Percentiles rank a stretch among this genome's conserved stretches.
Conservation (phyloP, 352 stramenopile species). For the Nothophytophthora sp. region DNA sequence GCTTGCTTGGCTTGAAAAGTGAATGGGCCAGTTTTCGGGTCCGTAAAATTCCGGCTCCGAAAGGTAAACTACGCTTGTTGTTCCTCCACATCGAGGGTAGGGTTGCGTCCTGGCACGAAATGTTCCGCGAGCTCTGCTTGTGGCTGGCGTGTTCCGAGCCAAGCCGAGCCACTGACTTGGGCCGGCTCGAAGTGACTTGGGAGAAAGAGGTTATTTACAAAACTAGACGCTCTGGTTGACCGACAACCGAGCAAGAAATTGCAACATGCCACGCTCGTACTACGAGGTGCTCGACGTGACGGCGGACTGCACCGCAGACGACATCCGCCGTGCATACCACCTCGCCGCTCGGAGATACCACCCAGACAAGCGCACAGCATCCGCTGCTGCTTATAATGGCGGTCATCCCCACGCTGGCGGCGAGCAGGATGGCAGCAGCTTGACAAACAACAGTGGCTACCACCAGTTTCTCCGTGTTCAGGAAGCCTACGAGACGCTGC, state of each 20-base stretch:
- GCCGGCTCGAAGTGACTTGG: no score
- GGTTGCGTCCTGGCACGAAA: no score
- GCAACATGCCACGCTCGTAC: constrained; percentile 33
- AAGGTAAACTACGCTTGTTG: no score
- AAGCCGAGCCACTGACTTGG: constrained; percentile 3
- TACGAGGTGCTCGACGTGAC: constrained; percentile 63
- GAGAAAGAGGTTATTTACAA: no score
- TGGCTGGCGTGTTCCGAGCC: constrained; percentile 12
- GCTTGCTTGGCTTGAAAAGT: no score
- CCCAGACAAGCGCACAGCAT: constrained; percentile 53
- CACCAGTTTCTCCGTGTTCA: constrained; percentile 58
- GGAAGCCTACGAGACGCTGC: constrained; percentile 70
- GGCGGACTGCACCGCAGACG: constrained; percentile 43
- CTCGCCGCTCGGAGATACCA: constrained; percentile 55
- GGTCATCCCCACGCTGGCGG: neutral
- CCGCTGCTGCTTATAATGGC: neutral
- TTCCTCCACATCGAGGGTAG: no score
- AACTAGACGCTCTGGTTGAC: neutral
- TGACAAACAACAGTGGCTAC: constrained; percentile 17
- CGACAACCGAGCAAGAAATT: no score
- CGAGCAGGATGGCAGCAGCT: neutral
- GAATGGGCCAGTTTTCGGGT: no score
- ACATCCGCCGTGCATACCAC: constrained; percentile 76
- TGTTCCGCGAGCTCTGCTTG: constrained; percentile 28
- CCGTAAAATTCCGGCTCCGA: no score